Percentiles rank a stretch among this genome's conserved stretches.
phyloP scores from a whole-genome alignment of 176 grass and related monocot species.

The Aegilops bicornis region DNA sequence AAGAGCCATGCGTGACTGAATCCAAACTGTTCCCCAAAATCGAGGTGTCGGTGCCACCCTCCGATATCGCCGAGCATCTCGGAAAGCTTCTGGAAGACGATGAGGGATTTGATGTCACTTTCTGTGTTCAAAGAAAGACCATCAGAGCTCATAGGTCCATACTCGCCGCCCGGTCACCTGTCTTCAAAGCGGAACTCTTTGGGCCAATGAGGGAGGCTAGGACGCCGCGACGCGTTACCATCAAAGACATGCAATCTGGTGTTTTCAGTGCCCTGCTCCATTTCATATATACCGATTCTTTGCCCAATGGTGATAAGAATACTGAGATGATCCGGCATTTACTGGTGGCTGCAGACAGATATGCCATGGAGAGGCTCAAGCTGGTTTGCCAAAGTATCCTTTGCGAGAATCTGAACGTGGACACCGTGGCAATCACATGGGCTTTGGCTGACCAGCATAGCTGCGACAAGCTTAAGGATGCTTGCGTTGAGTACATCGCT shows the following conservation, averaged over 20 bases:
- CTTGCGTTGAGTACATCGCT: background rate
- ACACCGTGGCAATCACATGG: background rate
- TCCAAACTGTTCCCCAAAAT: background rate
- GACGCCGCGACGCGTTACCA: background rate
- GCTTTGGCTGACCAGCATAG: background rate
- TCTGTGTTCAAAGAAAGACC: background rate
- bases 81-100: background rate
- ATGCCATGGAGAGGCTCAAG: background rate
- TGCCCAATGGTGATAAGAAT: background rate
- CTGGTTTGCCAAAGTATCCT: background rate
- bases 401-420: background rate
- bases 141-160: background rate
- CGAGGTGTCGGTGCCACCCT: background rate
- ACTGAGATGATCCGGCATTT: background rate
- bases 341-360: background rate
- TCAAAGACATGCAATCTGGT: background rate
- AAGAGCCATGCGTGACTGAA: background rate
- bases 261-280: background rate
- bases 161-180: background rate
- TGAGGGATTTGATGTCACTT: conserved; percentile 21
- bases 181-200: background rate
- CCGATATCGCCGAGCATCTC: background rate
- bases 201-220: background rate
- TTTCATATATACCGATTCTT: background rate
- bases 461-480: background rate